These are phyloP conservation scores for Collybia mongolica DNA, from an alignment of 768 basidiomycete genomes.

Conservation along the genomic window DNA sequence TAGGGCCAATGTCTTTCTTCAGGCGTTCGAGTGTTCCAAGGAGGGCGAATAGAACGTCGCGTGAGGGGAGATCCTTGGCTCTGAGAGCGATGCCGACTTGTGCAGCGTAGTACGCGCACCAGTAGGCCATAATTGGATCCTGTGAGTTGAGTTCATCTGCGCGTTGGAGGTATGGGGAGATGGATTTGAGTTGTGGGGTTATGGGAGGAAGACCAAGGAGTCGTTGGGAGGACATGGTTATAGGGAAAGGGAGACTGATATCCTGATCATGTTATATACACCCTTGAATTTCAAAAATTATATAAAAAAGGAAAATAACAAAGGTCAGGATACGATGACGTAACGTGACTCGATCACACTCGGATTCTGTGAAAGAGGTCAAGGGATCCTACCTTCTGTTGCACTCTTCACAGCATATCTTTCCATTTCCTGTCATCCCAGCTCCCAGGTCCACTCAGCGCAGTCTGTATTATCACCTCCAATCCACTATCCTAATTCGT, in stretches of 20 bases:
- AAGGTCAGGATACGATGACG: background rate
- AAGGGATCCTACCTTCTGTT: too few relatives aligned
- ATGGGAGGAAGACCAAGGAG: constrained; percentile 60
- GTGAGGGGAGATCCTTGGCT: constrained; percentile 60
- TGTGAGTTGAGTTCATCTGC: constrained; percentile 82
- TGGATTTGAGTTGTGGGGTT: constrained; percentile 59
- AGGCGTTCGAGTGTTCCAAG: constrained; percentile 78
- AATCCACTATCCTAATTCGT: too few relatives aligned
- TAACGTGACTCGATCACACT: constrained; percentile 3
- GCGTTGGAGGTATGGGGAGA: constrained; percentile 83
- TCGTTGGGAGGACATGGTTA: constrained; percentile 27
- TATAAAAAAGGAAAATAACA: background rate
- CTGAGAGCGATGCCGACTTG: constrained; percentile 82
- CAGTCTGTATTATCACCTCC: too few relatives aligned
- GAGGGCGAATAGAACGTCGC: constrained; percentile 69
- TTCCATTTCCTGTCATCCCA: too few relatives aligned
- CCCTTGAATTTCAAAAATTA: background rate
- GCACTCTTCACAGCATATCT: too few relatives aligned
- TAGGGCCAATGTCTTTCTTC: constrained; percentile 71
- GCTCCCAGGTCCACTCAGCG: too few relatives aligned
- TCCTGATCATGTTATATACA: background rate
- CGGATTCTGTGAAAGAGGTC: too few relatives aligned
- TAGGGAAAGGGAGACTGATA: background rate
- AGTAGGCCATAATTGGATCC: constrained; percentile 90
- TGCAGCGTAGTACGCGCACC: constrained; percentile 95